Conservation (phyloP, 2,329 filamentous ascomycete species). For the Chaetomiaceae sp. region DNA sequence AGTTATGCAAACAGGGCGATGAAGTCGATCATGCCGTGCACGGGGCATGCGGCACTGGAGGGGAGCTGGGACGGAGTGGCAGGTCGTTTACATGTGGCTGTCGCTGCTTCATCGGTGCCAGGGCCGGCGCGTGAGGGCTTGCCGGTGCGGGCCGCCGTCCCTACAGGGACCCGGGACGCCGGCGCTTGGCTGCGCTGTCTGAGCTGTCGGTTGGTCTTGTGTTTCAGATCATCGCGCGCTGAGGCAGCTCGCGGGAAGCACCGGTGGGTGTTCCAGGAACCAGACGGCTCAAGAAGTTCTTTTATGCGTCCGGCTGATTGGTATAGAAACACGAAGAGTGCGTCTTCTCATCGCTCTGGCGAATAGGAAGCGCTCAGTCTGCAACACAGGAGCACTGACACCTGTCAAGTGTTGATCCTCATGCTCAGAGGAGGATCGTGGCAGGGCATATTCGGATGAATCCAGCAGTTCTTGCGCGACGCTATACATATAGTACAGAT, state of each 20-base stretch:
- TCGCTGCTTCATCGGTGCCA: slow-evolving; percentile 13
- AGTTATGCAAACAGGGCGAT: background rate
- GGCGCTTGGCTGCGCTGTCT: background rate
- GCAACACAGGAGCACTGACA: background rate
- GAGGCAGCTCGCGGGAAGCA: background rate
- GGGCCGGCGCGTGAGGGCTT: background rate
- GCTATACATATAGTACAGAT: too few species aligned
- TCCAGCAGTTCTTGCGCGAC: background rate
- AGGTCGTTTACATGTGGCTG: slow-evolving; percentile 7
- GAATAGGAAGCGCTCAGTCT: too few species aligned
- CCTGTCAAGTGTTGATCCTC: background rate
- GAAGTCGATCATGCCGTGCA: background rate
- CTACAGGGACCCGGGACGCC: background rate
- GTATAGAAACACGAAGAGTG: background rate
- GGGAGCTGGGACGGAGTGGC: background rate
- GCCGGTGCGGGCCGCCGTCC: background rate
- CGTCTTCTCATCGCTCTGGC: background rate
- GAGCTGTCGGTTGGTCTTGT: background rate
- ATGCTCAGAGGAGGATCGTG: background rate
- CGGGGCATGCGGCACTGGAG: background rate
- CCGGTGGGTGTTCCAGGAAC: background rate
- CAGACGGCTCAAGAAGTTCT: background rate
- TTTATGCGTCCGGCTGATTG: slow-evolving; percentile 7
- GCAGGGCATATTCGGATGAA: background rate
- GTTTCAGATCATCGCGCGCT: slow-evolving; percentile 18